Evolutionary conservation across 208 protist species (phyloP).

Genomic region (Naegleria lovaniensis): DNA sequence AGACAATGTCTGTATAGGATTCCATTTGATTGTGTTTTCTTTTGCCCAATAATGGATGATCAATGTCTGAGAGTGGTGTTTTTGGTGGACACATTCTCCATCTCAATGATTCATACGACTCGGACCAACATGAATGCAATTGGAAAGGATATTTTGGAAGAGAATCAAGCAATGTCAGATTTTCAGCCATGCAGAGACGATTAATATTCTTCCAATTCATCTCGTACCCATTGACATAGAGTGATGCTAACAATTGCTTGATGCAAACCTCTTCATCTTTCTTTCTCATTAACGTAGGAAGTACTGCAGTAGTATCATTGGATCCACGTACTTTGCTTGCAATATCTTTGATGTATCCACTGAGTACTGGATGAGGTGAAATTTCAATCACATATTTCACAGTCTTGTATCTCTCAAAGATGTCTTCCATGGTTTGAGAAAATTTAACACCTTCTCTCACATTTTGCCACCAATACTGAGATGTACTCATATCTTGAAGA

Average conservation of each 20-base stretch:
- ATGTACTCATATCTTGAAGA: background rate
- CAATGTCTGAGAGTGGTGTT: background rate
- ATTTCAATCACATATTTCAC: conserved; percentile 1
- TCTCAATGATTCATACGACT: background rate
- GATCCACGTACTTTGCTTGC: background rate
- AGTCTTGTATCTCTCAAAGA: background rate
- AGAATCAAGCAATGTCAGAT: background rate
- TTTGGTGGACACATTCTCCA: background rate
- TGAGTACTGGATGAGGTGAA: background rate
- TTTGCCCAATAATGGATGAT: background rate
- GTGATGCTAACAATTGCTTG: background rate
- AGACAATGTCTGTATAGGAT: background rate
- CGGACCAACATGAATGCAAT: background rate
- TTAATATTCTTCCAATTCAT: background rate
- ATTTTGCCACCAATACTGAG: background rate
- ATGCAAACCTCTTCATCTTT: background rate
- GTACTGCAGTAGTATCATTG: background rate
- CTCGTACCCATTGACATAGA: background rate
- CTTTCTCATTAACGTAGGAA: background rate
- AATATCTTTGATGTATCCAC: background rate
- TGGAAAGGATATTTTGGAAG: conserved; percentile 8
- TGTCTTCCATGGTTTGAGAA: background rate
- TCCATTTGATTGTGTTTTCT: background rate
- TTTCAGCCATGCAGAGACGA: too few species aligned
- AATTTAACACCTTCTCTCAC: background rate